Conservation (phyloP, 805 yeast species). For the Barnettozyma populi region DNA sequence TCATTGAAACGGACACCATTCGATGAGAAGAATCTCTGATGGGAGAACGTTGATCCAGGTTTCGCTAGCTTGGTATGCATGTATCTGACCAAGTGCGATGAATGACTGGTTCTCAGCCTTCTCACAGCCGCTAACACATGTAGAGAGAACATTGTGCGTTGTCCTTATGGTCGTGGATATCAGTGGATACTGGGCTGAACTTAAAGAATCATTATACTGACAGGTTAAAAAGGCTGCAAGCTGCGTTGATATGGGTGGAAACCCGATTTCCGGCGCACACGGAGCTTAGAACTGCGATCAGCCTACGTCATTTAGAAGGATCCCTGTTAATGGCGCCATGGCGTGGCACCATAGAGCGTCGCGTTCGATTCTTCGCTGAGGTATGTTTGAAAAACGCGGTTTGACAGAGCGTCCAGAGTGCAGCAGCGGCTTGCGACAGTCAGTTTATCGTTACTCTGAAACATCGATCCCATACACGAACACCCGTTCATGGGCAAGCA, state of each 20-base stretch:
- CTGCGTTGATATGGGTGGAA: background rate
- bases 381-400: background rate
- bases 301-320: background rate
- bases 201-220: too few species aligned
- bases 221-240: background rate
- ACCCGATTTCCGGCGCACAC: slow-evolving; percentile 1
- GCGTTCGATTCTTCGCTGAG: background rate
- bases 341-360: background rate
- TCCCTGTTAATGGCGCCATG: too few species aligned
- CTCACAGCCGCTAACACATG: background rate
- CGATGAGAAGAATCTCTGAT: slow-evolving; percentile 4
- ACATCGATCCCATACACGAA: background rate
- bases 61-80: background rate
- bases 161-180: background rate
- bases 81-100: background rate
- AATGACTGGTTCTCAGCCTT: background rate
- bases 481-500: slow-evolving; percentile 6
- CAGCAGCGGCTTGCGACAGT: background rate
- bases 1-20: slow-evolving; percentile 2
- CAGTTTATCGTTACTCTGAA: background rate
- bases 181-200: background rate
- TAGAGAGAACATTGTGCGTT: background rate
- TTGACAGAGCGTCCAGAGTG: background rate
- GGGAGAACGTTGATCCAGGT: background rate
- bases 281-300: background rate